Evolutionary conservation across 345 rosid species (phyloP), one percentile per base, ranked within the genome.

Genomic region (Pistacia atlantica): DNA sequence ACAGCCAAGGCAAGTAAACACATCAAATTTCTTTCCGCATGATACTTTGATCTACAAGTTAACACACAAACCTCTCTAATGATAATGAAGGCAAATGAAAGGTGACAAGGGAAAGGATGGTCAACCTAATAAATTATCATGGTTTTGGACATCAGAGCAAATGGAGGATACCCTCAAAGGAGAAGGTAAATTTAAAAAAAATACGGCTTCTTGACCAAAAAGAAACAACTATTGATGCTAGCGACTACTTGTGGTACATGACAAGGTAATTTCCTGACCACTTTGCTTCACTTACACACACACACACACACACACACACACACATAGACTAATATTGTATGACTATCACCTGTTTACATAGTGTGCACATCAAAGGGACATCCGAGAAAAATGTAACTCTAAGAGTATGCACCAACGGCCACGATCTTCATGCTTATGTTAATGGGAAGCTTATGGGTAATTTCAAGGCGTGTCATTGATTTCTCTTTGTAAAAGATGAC

Each of bases 141-240:
- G 81, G 82, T 35, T 13, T 28, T 78, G 79, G 74, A 60, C n/a
- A 5, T 13, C 70, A 1, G 82, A 82, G 25, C 25, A 64, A 4
- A 49, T 54, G 1, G 31, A 45, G 5, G 62, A 54, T 49, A 55
- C 38, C 52, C 37, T 69, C 17, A 31, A 35, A 11, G 37, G 18
- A 1, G 31, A 5, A 65, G 81, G 63, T 13, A 45, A 5, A 38
- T 58, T 73, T 37, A 37, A 11, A 42, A n/a, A 22, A 82, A 11
- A 42, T 72, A 16, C 52, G 59, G 5, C 79, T 84, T 6, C 46
- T 84, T 20, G 87, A 84, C 11, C 87, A 84, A 48, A 84, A 84
- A 72, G 61, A n/a, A 0, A 77, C 65, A 2, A 71, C 83, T 12
- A 58, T 55, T 38, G 86, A 68, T 46, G 11, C 69, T 0, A 76